Evolutionary conservation across 2,329 filamentous ascomycete genomes (phyloP).

Genomic region (Colletotrichum lindemuthianum): DNA sequence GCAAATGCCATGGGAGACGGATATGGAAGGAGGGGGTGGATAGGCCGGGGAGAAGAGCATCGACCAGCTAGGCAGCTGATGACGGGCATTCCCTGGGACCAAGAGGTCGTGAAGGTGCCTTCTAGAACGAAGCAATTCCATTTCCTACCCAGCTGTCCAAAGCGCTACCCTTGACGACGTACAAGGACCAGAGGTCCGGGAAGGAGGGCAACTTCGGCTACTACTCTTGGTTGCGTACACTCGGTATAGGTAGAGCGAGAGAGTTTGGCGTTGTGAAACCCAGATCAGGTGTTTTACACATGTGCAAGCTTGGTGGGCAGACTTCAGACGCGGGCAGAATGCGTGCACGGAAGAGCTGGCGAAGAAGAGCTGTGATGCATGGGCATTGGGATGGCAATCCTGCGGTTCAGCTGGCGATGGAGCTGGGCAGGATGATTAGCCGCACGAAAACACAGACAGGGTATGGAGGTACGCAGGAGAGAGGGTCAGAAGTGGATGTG

Average conservation of each 20-base stretch:
- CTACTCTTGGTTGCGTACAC: constrained; percentile 6
- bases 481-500: too few species aligned
- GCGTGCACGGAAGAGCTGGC: constrained; percentile 12
- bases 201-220: background rate
- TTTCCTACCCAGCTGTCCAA: constrained; percentile 6
- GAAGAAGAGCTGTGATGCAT: constrained; percentile 16
- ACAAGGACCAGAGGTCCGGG: background rate
- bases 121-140: constrained; percentile 31
- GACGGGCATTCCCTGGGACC: constrained; percentile 19
- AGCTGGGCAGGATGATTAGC: constrained; percentile 2
- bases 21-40: constrained; percentile 14
- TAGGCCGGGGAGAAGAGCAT: constrained; percentile 1
- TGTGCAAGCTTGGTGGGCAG: constrained; percentile 9
- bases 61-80: constrained; percentile 6
- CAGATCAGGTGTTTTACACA: constrained; percentile 18
- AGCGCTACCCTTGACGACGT: constrained; percentile 7
- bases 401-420: background rate
- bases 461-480: background rate
- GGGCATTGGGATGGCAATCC: constrained; percentile 20
- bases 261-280: constrained; percentile 33
- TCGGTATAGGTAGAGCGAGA: constrained; percentile 5
- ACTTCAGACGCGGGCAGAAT: constrained; percentile 7
- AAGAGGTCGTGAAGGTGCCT: constrained; percentile 19
- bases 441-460: background rate
- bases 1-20: constrained; percentile 5